phyloP scores from a whole-genome alignment of 2,329 filamentous ascomycete species.

The Aspergillus niger region DNA sequence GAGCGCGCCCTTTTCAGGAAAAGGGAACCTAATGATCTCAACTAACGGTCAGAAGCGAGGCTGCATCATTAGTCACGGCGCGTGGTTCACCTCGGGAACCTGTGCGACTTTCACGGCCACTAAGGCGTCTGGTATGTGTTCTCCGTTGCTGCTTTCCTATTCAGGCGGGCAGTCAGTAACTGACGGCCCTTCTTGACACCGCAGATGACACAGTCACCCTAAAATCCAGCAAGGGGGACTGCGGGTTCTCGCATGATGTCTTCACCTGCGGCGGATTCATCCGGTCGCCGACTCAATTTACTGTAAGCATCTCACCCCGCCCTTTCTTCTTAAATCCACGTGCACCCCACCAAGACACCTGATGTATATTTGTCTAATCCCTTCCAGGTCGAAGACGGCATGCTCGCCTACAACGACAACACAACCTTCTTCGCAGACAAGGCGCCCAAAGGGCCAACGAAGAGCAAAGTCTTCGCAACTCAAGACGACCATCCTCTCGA shows the following conservation, averaged over 20 bases:
- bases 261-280: conserved; percentile 55
- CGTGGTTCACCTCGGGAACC: conserved; percentile 68
- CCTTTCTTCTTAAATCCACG: not conserved
- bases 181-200: not conserved
- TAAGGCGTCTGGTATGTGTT: conserved; percentile 32
- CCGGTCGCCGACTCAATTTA: conserved; percentile 31
- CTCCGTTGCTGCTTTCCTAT: not conserved
- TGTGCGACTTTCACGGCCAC: conserved; percentile 60
- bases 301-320: conserved; percentile 24
- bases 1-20: conserved; percentile 55
- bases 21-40: conserved; percentile 61
- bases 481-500: conserved; percentile 35
- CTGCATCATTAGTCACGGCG: conserved; percentile 68
- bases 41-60: conserved; percentile 46
- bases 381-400: conserved; percentile 33
- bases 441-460: conserved; percentile 36
- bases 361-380: not conserved
- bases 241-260: conserved; percentile 56
- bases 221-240: conserved; percentile 60
- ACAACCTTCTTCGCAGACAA: conserved; percentile 43
- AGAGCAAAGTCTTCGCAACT: conserved; percentile 39
- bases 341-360: not conserved
- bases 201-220: conserved; percentile 53
- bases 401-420: conserved; percentile 36
- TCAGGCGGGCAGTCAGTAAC: not conserved